A percentile compares a stretch with the other conserved stretches of the same genome.
Conservation (phyloP, 1,139 yeast species). For the Hyphopichia khmerensis region DNA sequence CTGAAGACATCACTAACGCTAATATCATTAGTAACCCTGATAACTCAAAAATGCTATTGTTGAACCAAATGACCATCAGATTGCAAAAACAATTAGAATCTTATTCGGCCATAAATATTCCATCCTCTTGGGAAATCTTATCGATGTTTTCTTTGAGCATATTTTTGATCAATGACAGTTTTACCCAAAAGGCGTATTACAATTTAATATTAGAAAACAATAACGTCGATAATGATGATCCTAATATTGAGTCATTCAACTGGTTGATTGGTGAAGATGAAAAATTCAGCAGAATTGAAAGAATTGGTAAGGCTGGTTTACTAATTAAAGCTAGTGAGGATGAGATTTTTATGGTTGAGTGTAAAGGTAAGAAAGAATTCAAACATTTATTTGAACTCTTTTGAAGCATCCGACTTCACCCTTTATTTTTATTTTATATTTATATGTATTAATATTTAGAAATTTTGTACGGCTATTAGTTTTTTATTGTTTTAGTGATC, state of each 20-base stretch:
- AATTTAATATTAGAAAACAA: constrained; percentile 26
- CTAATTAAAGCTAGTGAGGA: constrained; percentile 32
- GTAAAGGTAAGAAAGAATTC: constrained; percentile 46
- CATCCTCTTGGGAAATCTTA: constrained; percentile 45
- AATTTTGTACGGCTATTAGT: no score
- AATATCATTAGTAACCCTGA: constrained; percentile 24
- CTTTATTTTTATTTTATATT: background rate
- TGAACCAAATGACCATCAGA: constrained; percentile 35
- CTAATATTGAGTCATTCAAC: constrained; percentile 17
- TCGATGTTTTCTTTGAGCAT: constrained; percentile 39
- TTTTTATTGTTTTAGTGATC: no score
- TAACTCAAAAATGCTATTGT: constrained; percentile 17
- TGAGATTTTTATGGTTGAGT: constrained; percentile 44
- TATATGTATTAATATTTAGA: background rate
- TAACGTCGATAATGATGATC: constrained; percentile 10
- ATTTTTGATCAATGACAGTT: constrained; percentile 25
- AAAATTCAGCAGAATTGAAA: constrained; percentile 29
- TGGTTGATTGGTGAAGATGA: constrained; percentile 40
- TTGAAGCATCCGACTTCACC: constrained; percentile 7
- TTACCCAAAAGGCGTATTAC: constrained; percentile 26
- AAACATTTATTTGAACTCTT: constrained; percentile 33
- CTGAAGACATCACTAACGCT: constrained; percentile 18
- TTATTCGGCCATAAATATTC: constrained; percentile 27
- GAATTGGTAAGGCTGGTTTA: constrained; percentile 48
- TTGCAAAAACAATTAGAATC: constrained; percentile 39